Conservation (phyloP, 78 protist species). For the Capsaspora owczarzaki region DNA sequence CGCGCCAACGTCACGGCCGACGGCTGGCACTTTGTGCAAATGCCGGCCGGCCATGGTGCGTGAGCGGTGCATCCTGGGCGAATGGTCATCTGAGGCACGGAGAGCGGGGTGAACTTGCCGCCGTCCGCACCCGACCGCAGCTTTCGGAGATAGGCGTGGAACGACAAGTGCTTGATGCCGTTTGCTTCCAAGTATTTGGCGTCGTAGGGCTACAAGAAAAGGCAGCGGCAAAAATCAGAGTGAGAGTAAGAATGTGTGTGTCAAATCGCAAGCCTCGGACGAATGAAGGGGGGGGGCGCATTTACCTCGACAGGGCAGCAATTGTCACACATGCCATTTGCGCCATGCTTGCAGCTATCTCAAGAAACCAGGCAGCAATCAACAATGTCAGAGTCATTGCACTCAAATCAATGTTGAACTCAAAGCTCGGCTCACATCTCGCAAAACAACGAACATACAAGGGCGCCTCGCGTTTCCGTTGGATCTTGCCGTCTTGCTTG, state of each 20-base stretch:
- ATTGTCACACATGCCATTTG: background rate
- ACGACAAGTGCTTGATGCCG: slow-evolving; percentile 20
- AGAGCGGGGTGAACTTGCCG: background rate
- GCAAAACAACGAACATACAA: background rate
- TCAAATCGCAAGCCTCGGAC: background rate
- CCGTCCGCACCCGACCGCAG: background rate
- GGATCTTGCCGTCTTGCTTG: background rate
- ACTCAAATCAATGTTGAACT: background rate
- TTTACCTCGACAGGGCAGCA: slow-evolving; percentile 3
- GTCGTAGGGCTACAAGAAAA: slow-evolving; percentile 7
- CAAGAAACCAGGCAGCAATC: background rate
- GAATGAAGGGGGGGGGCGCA: no score
- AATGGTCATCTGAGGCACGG: background rate
- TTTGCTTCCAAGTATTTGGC: background rate
- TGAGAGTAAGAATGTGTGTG: background rate
- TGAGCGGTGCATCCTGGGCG: slow-evolving; percentile 5
- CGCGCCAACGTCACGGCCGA: slow-evolving; percentile 11
- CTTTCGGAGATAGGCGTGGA: slow-evolving; percentile 20
- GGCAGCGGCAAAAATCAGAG: background rate
- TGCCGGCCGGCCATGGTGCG: slow-evolving; percentile 34
- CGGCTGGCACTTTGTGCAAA: slow-evolving; percentile 36
- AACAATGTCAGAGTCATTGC: background rate
- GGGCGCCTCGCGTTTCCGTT: background rate
- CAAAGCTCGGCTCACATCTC: background rate
- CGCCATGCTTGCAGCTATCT: background rate